These are phyloP conservation scores for Acer campestre DNA, from an alignment of 345 rosid species.

Conservation along the genomic window DNA sequence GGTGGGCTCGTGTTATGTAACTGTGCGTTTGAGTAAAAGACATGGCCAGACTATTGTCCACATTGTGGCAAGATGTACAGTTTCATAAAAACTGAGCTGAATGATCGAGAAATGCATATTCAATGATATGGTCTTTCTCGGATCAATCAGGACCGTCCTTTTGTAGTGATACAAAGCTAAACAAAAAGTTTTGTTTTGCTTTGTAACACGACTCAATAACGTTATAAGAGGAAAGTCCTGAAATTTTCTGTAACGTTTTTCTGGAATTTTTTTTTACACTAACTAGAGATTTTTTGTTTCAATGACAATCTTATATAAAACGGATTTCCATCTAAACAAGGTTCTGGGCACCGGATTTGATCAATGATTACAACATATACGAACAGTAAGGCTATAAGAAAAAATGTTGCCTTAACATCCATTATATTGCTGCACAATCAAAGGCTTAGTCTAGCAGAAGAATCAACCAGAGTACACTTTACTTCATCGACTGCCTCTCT, in stretches of 20 bases:
- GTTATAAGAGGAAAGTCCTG: too few species aligned
- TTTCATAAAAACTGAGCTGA: background rate
- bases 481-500: constrained; percentile 1
- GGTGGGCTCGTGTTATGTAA: too few species aligned
- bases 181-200: too few species aligned
- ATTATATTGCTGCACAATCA: constrained; percentile 2
- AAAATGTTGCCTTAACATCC: background rate
- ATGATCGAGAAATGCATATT: background rate
- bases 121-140: background rate
- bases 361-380: background rate
- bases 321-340: background rate
- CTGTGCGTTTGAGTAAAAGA: too few species aligned
- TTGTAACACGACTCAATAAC: too few species aligned
- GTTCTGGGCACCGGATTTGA: background rate
- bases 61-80: too few species aligned
- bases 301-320: background rate
- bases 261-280: too few species aligned
- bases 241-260: too few species aligned
- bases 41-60: too few species aligned
- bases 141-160: too few species aligned
- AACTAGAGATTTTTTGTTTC: too few species aligned
- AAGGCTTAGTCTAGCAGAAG: constrained; percentile 7
- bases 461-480: background rate
- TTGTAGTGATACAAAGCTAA: too few species aligned
- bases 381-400: background rate